Evolutionary conservation across 768 basidiomycete genomes (phyloP).

Genomic region (Suillus sp.): DNA sequence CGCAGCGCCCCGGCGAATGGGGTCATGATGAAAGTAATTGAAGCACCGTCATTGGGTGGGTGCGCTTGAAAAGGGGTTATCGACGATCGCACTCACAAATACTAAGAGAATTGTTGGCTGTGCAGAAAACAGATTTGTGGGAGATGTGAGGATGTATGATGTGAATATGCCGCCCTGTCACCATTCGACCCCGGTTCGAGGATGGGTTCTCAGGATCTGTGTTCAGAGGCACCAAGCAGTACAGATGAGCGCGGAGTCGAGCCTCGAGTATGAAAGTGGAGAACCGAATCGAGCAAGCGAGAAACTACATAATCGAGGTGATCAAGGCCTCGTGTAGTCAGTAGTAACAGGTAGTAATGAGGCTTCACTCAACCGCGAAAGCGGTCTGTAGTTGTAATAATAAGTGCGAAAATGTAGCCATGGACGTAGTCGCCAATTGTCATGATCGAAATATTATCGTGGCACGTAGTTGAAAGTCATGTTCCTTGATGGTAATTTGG

Average conservation of each 20-base stretch:
- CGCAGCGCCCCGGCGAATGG: background rate
- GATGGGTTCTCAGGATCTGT: background rate
- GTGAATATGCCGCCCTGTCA: background rate
- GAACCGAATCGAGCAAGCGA: background rate
- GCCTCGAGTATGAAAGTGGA: background rate
- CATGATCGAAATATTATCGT: conserved; percentile 5
- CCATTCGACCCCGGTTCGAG: background rate
- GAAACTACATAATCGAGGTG: background rate
- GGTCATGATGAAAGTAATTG: background rate
- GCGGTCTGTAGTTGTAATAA: background rate
- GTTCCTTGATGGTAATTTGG: background rate
- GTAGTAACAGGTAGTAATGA: background rate
- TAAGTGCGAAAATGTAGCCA: conserved; percentile 1
- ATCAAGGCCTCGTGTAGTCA: background rate
- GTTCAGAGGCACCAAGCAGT: background rate
- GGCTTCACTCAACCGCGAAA: background rate
- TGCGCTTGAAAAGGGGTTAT: background rate
- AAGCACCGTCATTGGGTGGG: background rate
- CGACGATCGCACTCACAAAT: background rate
- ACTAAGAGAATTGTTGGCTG: background rate
- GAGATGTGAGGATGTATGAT: background rate
- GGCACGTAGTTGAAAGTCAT: background rate
- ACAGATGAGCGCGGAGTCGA: background rate
- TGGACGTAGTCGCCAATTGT: conserved; percentile 1
- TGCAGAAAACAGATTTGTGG: background rate